Percentiles rank a stretch among this genome's conserved stretches.
These are phyloP conservation scores for Aspergillus ostianus DNA, from an alignment of 495 filamentous ascomycete species.

Conservation along the genomic window DNA sequence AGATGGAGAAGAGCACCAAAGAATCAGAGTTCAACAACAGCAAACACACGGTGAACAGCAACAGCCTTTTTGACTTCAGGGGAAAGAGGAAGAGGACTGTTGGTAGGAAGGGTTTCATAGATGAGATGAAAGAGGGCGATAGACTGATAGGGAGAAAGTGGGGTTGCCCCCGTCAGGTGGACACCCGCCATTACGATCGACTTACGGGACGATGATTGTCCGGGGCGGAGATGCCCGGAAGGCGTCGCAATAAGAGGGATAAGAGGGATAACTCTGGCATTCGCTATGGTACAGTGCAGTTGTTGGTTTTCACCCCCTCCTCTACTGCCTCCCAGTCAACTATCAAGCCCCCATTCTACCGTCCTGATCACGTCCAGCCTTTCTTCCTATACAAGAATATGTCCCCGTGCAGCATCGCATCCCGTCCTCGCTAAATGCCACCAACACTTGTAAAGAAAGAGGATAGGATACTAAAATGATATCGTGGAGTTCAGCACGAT, in stretches of 20 bases:
- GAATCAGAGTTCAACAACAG: background rate
- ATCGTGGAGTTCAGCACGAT: background rate
- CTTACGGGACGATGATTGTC: background rate
- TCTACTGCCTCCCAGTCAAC: background rate
- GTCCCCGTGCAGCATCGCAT: constrained; percentile 13
- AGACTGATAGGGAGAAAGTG: constrained; percentile 24
- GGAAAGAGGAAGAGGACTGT: constrained; percentile 26
- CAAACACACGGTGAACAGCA: background rate
- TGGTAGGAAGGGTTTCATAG: constrained; percentile 14
- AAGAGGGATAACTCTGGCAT: constrained; percentile 10
- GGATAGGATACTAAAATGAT: background rate
- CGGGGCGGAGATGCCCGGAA: background rate
- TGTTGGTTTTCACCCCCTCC: background rate
- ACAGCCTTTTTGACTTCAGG: constrained; percentile 14
- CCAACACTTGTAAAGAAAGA: constrained; percentile 16
- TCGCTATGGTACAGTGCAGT: constrained; percentile 23
- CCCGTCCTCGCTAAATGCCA: constrained; percentile 12
- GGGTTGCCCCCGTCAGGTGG: constrained; percentile 23
- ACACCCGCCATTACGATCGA: background rate
- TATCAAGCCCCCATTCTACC: constrained; percentile 2
- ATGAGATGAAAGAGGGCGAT: constrained; percentile 6
- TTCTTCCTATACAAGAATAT: constrained; percentile 21
- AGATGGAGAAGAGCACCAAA: background rate
- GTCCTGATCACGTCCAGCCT: background rate
- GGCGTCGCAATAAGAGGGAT: too few relatives aligned